Evolutionary conservation across 2,329 filamentous ascomycete genomes (phyloP).

Genomic region (Aureobasidium sp.): DNA sequence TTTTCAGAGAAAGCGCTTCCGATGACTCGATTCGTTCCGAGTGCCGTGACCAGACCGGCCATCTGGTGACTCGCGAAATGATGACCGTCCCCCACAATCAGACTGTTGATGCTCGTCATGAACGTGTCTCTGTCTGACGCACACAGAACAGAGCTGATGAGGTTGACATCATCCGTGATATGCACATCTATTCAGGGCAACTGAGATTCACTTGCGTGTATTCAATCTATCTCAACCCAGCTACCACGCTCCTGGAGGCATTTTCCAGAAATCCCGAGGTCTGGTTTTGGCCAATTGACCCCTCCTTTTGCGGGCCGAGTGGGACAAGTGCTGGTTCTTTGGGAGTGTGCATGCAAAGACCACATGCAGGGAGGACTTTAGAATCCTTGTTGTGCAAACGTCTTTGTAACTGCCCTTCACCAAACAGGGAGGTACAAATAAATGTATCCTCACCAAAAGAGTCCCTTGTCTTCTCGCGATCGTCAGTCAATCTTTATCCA

Average conservation of each 20-base stretch:
- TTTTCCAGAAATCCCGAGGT: background rate
- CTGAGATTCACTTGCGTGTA: background rate
- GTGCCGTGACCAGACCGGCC: conserved; percentile 7
- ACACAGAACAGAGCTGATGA: background rate
- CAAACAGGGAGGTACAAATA: conserved; percentile 4
- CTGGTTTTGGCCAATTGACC: conserved; percentile 4
- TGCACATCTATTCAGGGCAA: background rate
- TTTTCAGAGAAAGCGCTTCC: background rate
- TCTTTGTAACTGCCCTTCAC: background rate
- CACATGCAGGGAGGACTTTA: conserved; percentile 13
- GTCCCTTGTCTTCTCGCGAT: background rate
- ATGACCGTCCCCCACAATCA: conserved; percentile 5
- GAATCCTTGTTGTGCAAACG: conserved; percentile 9
- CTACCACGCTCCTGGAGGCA: background rate
- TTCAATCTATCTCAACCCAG: conserved; percentile 3
- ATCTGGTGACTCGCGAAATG: conserved; percentile 13
- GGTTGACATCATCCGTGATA: conserved; percentile 3
- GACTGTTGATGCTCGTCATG: conserved; percentile 6
- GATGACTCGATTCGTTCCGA: background rate
- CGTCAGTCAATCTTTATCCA: background rate
- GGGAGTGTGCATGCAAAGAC: background rate
- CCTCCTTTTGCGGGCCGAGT: conserved; percentile 11
- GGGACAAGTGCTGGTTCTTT: background rate
- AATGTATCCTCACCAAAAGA: background rate
- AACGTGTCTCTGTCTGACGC: conserved; percentile 12